Conservation (phyloP, 2,329 filamentous ascomycete genomes). For the Blastomyces emzantsi region DNA sequence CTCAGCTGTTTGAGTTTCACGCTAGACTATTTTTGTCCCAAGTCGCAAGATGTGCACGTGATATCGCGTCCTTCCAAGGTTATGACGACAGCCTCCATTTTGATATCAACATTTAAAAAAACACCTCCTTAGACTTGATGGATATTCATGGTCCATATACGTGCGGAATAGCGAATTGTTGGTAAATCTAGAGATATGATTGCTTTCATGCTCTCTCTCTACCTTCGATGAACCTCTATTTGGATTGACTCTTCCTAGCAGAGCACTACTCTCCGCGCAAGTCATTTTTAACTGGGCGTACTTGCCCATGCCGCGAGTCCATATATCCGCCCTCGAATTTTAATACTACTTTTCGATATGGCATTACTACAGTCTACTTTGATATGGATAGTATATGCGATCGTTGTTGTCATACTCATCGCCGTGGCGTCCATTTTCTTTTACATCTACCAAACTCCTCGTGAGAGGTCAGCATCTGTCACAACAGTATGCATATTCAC, state of each 20-base stretch:
- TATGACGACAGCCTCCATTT: conserved; percentile 1
- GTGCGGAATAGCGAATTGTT: neutral
- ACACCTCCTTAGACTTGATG: neutral
- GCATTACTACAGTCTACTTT: conserved; percentile 73
- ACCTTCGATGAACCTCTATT: neutral
- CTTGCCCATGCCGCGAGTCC: neutral
- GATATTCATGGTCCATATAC: neutral
- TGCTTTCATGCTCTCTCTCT: too few relatives aligned
- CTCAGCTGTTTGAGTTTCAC: neutral
- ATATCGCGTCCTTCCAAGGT: neutral
- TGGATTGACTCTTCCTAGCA: neutral
- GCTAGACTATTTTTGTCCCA: neutral
- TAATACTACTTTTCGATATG: conserved; percentile 34
- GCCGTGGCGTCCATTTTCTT: conserved; percentile 74
- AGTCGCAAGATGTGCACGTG: neutral
- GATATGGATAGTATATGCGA: conserved; percentile 90
- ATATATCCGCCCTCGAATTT: conserved; percentile 3
- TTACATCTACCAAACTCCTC: conserved; percentile 81
- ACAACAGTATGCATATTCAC: conserved; percentile 80
- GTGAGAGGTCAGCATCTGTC: conserved; percentile 74
- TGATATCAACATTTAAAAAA: neutral
- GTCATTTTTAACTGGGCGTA: neutral
- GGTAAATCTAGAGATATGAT: neutral
- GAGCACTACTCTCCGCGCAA: neutral
- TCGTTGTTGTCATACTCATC: conserved; percentile 68